phyloP scores from a whole-genome alignment of 228 moss, liverwort and hornwort species.

The Sphagnum fallax region DNA sequence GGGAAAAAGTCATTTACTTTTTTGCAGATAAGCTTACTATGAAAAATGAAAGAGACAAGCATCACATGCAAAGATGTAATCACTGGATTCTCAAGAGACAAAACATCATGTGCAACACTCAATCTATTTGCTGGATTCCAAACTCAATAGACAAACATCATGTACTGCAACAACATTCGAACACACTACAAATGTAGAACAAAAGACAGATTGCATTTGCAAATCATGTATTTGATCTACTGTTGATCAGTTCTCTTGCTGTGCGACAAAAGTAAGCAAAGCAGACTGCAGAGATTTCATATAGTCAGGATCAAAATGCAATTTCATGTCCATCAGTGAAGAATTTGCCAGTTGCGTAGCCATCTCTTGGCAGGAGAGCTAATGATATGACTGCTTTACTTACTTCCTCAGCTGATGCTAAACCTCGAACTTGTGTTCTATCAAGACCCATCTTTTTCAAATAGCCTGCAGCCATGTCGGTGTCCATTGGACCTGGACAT shows the following conservation, averaged over 20 bases:
- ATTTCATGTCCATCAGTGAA: neutral
- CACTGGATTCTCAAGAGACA: too few species aligned
- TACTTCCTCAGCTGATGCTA: conserved; percentile 21
- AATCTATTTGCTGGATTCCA: conserved; percentile 38
- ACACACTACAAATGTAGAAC: too few species aligned
- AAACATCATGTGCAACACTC: conserved; percentile 29
- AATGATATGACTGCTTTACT: conserved; percentile 28
- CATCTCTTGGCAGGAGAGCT: conserved; percentile 25
- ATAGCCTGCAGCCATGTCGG: conserved; percentile 14
- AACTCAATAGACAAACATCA: neutral
- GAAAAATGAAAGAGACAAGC: too few species aligned
- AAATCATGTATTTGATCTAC: too few species aligned
- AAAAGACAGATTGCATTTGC: too few species aligned
- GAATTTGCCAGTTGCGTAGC: conserved; percentile 27
- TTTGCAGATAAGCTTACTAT: conserved; percentile 1
- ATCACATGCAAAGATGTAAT: too few species aligned
- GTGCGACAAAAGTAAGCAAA: too few species aligned
- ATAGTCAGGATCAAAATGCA: too few species aligned
- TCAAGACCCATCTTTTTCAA: conserved; percentile 4
- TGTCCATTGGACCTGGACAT: conserved; percentile 44
- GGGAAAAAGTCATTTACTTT: too few species aligned
- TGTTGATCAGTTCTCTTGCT: too few species aligned
- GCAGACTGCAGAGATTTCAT: too few species aligned
- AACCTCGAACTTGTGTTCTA: conserved; percentile 9
- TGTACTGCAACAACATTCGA: too few species aligned